phyloP scores from a whole-genome alignment of 495 filamentous ascomycete species.

The Entonaema liquescens region DNA sequence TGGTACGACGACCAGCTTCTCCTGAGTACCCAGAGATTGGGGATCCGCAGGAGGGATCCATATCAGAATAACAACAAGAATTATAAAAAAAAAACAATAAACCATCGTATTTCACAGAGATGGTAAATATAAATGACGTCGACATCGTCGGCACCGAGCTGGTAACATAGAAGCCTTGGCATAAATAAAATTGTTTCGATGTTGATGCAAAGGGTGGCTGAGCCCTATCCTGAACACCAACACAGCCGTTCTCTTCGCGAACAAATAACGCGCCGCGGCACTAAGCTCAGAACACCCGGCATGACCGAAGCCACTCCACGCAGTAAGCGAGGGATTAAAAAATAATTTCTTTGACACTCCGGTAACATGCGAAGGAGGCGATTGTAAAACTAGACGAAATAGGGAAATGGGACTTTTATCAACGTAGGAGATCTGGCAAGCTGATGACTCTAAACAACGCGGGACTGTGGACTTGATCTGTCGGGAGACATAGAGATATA shows the following conservation, averaged over 20 bases:
- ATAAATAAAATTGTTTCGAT: conserved; percentile 32
- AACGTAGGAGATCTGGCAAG: conserved; percentile 16
- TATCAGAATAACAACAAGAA: conserved; percentile 8
- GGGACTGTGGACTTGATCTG: conserved; percentile 1
- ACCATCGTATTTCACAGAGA: conserved; percentile 16
- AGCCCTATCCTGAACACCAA: conserved; percentile 36
- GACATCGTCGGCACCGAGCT: conserved; percentile 12
- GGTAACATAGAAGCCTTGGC: conserved; percentile 18
- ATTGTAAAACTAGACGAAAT: conserved; percentile 14
- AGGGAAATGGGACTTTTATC: conserved; percentile 7
- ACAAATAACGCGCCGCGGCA: conserved; percentile 28
- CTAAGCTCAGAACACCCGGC: conserved; percentile 35
- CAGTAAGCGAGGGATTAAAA: conserved; percentile 37
- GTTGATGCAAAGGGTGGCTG: conserved; percentile 38
- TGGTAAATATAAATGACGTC: conserved; percentile 34
- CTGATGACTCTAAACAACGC: conserved; percentile 17
- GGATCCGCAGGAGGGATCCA: conserved; percentile 22
- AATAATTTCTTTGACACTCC: conserved; percentile 4
- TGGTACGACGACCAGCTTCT: not conserved
- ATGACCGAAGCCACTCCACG: conserved; percentile 37
- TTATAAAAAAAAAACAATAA: not conserved
- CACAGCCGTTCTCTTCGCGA: conserved; percentile 26
- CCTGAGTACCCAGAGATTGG: conserved; percentile 8
- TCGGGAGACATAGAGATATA: conserved; percentile 20
- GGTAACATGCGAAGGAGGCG: conserved; percentile 5